A percentile compares a stretch with the other conserved stretches of the same genome.
These are phyloP conservation scores for Kodamaea lidongshanica DNA, from an alignment of 805 yeast species.

Conservation along the genomic window DNA sequence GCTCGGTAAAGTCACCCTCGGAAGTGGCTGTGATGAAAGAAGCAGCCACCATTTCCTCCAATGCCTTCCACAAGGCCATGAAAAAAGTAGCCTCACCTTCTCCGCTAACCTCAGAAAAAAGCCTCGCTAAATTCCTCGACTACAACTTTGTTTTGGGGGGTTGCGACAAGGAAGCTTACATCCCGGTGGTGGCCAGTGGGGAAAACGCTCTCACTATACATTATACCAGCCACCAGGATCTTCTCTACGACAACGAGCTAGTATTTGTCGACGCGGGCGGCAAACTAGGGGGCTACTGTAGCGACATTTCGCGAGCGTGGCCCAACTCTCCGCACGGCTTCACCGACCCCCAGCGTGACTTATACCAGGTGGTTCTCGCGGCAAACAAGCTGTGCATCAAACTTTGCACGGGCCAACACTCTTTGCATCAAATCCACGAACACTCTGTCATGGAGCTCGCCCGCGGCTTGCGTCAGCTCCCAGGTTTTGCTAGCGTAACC, in stretches of 20 bases:
- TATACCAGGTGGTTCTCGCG: constrained; percentile 81
- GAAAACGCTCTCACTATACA: constrained; percentile 85
- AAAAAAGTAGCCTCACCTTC: constrained; percentile 41
- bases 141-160: constrained; percentile 81
- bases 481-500: constrained; percentile 54
- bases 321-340: constrained; percentile 73
- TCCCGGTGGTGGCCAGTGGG: constrained; percentile 97
- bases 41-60: constrained; percentile 77
- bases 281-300: constrained; percentile 84
- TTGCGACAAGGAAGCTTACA: constrained; percentile 82
- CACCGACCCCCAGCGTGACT: constrained; percentile 70
- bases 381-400: constrained; percentile 77
- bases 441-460: constrained; percentile 55
- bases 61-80: constrained; percentile 79
- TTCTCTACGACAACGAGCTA: constrained; percentile 68
- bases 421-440: constrained; percentile 72
- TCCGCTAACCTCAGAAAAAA: constrained; percentile 64
- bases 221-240: constrained; percentile 86
- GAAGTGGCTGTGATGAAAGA: constrained; percentile 75
- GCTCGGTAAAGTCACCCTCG: constrained; percentile 68
- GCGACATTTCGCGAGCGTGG: constrained; percentile 97
- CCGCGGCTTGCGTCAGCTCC: constrained; percentile 57
- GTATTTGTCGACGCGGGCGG: constrained; percentile 97
- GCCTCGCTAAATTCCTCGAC: constrained; percentile 73
- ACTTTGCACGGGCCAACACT: constrained; percentile 42